A percentile compares a stretch with the other conserved stretches of the same genome.
phyloP scores from a whole-genome alignment of 1,139 yeast genomes.

The Pichia inconspicua region DNA sequence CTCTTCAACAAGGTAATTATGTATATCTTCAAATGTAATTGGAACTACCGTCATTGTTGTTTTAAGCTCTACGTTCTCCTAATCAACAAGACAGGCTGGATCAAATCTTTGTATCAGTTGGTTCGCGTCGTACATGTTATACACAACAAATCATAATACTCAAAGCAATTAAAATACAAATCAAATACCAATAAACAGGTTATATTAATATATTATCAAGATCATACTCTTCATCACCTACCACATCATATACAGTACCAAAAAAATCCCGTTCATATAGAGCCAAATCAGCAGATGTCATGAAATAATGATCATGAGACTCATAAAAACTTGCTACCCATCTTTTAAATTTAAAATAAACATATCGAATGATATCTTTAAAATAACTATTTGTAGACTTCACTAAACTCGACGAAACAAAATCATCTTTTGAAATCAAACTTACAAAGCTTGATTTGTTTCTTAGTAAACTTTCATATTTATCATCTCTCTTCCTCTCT shows the following conservation, averaged over 20 bases:
- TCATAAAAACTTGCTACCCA: slow-evolving; percentile 3
- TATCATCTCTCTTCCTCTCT: neutral
- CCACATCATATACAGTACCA: neutral
- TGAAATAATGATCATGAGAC: neutral
- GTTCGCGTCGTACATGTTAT: neutral
- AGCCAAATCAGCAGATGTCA: neutral
- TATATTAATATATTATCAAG: slow-evolving; percentile 6
- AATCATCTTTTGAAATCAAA: slow-evolving; percentile 4
- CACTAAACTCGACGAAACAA: neutral
- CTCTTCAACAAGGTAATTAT: slow-evolving; percentile 20
- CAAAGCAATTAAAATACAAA: no score
- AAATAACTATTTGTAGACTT: neutral
- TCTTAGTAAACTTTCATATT: slow-evolving; percentile 2
- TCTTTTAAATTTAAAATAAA: neutral
- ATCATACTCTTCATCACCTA: slow-evolving; percentile 6
- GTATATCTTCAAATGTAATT: slow-evolving; percentile 19
- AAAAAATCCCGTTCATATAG: neutral
- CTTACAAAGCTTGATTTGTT: slow-evolving; percentile 10
- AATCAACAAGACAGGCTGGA: no score
- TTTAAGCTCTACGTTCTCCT: neutral
- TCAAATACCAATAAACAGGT: neutral
- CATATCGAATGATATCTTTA: no score
- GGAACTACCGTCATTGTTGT: slow-evolving; percentile 7
- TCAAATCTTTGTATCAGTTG: no score
- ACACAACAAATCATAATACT: no score